phyloP scores from a whole-genome alignment of 345 rosid species.

The Hibiscus tridactylites region DNA sequence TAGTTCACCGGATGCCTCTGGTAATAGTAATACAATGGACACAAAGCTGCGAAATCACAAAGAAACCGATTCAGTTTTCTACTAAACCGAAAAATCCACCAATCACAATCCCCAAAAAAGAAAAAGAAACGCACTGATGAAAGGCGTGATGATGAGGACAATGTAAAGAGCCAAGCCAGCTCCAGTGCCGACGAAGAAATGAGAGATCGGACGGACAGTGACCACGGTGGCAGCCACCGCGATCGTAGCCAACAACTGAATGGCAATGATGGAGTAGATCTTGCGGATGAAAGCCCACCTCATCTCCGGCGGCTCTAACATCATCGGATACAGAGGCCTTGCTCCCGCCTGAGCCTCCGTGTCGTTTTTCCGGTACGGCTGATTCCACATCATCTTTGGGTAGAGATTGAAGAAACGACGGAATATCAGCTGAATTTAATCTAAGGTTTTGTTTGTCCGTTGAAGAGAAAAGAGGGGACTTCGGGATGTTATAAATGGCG shows the following conservation, averaged over 20 bases:
- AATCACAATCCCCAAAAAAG: neutral
- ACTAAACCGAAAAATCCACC: neutral
- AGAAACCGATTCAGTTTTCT: neutral
- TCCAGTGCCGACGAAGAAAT: slow-evolving; percentile 52
- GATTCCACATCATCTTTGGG: slow-evolving; percentile 37
- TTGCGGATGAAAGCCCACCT: slow-evolving; percentile 93
- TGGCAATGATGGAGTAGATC: slow-evolving; percentile 59
- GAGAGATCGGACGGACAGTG: slow-evolving; percentile 46
- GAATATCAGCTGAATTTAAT: neutral
- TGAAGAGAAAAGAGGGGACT: too few relatives aligned
- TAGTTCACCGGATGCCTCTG: slow-evolving; percentile 90
- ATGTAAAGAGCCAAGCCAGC: slow-evolving; percentile 77
- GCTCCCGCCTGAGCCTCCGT: slow-evolving; percentile 51
- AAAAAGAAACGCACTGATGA: slow-evolving; percentile 36
- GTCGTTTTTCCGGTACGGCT: slow-evolving; percentile 41
- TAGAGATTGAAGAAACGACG: neutral
- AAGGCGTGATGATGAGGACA: slow-evolving; percentile 62
- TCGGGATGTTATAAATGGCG: neutral
- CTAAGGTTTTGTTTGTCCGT: neutral
- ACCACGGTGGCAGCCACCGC: slow-evolving; percentile 80
- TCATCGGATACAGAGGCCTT: slow-evolving; percentile 73
- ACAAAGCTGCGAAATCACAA: slow-evolving; percentile 42
- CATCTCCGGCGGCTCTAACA: slow-evolving; percentile 80
- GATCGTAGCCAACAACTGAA: slow-evolving; percentile 67
- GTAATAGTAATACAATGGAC: slow-evolving; percentile 76